Evolutionary conservation across 1,284 basidiomycete genomes (phyloP).

Genomic region (Ceratobasidium sp.): DNA sequence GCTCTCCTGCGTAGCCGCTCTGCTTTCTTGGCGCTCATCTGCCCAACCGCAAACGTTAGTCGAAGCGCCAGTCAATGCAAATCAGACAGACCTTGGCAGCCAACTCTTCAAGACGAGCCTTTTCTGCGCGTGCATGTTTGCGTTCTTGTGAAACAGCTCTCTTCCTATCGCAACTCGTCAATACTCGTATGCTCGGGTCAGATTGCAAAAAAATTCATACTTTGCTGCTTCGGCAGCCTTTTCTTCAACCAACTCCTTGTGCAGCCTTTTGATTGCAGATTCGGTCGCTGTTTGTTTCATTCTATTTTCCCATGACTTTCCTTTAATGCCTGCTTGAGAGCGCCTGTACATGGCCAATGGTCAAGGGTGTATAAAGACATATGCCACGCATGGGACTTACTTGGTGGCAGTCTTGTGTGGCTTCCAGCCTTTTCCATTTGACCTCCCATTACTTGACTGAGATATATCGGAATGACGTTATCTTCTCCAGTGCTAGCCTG

Average conservation of each 20-base stretch:
- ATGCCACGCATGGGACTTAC: constrained; percentile 51
- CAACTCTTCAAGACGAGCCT: constrained; percentile 69
- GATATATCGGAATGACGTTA: neutral
- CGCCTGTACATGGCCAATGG: constrained; percentile 55
- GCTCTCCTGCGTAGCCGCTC: constrained; percentile 71
- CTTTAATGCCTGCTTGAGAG: constrained; percentile 66
- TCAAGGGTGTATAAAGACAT: constrained; percentile 16
- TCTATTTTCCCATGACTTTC: constrained; percentile 68
- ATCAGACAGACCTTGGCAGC: constrained; percentile 63
- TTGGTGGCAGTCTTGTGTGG: constrained; percentile 63
- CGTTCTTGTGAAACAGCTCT: constrained; percentile 71
- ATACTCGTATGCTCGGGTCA: neutral
- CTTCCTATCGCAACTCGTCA: constrained; percentile 57
- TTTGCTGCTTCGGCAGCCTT: constrained; percentile 69
- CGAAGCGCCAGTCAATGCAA: neutral
- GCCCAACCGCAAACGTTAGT: constrained; percentile 1
- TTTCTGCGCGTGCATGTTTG: constrained; percentile 73
- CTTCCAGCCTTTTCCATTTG: constrained; percentile 70
- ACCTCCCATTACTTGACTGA: constrained; percentile 4
- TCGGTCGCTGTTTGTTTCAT: constrained; percentile 70
- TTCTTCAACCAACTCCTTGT: constrained; percentile 75
- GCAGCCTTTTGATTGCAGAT: constrained; percentile 71
- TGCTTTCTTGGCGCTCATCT: constrained; percentile 81
- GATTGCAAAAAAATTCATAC: constrained; percentile 49
- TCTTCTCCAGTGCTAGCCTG: neutral